Conservation (phyloP, 2,329 filamentous ascomycete genomes). For the Pestalotiopsis sp. region DNA sequence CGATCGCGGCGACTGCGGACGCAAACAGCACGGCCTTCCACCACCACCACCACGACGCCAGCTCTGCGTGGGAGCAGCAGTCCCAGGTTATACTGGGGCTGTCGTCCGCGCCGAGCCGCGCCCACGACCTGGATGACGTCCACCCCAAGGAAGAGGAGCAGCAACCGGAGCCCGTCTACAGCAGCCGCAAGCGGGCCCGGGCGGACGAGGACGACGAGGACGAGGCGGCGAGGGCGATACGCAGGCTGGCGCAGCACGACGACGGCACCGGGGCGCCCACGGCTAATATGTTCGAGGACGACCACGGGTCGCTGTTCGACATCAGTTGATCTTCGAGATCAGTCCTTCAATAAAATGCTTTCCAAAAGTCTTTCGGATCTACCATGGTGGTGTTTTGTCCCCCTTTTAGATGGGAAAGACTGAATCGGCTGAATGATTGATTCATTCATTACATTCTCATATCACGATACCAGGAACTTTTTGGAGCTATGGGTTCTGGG, state of each 20-base stretch:
- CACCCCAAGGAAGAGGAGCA: neutral
- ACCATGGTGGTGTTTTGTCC: too few relatives aligned
- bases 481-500: neutral
- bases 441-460: too few relatives aligned
- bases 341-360: too few relatives aligned
- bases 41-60: neutral
- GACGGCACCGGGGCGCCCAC: neutral
- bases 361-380: too few relatives aligned
- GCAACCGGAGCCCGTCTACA: neutral
- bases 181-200: conserved; percentile 33
- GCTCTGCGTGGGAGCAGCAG: neutral
- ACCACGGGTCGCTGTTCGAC: neutral
- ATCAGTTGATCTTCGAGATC: neutral
- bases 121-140: too few relatives aligned
- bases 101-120: neutral
- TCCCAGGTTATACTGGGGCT: neutral
- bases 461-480: too few relatives aligned
- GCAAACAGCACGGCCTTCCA: neutral
- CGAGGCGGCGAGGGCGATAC: conserved; percentile 20
- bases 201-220: conserved; percentile 28
- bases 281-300: conserved; percentile 3
- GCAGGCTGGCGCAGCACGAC: conserved; percentile 25
- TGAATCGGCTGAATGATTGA: too few relatives aligned
- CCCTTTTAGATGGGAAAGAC: too few relatives aligned
- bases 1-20: conserved; percentile 5